Base-by-base conservation (phyloP, 2,329 filamentous ascomycete genomes). In the Aspergillus pseudoglaucus region DNA sequence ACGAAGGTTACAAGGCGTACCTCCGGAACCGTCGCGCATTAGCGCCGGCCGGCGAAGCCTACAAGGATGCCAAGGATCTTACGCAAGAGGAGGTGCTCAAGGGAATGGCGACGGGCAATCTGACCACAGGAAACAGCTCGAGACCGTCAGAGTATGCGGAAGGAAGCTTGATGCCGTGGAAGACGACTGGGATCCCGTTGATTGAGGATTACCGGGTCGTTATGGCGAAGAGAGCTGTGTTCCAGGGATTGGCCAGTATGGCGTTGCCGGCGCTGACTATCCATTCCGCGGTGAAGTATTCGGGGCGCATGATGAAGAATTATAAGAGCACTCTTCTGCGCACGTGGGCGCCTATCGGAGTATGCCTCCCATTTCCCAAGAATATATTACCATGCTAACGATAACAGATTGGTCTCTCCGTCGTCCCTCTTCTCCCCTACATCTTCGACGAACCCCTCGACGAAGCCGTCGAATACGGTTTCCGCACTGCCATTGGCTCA, bases 1-100 rank as follows among this genome's bases (percentile, higher is more conserved):
- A 96, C 64, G 93, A 98, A 69, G 91, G 93, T 5, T 97, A 95
- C 75, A 95, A 96, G 65, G 85, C 91, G 6, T 97, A 96, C 67
- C 80, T 87, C 67, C 82, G 87, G 48, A 97, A 98, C 65, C 87
- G 93, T 68, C 79, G 80, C 35, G 76, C 82, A 1, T 70, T 90
- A 18, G 80, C 90, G 57, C 88, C 89, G 0, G 75, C 83, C 8
- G 65, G 84, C 10, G 75, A 81, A 51, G 60, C 64, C 27, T 70
- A 70, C 54, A 66, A 65, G 43, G 63, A 69, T 53, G 68, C 69
- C n/a, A 65, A 59, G 17, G 51, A 66, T 17, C 53, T 64, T 7
- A 53, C 63, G 39, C 53, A 62, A 2, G 57, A 63, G 25, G 44
- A 66, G 7, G 59, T 69, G 44, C 45, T 63, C 33, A 52, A 53